Conservation (phyloP, 805 yeast species). For the Pichia pseudocactophila region DNA sequence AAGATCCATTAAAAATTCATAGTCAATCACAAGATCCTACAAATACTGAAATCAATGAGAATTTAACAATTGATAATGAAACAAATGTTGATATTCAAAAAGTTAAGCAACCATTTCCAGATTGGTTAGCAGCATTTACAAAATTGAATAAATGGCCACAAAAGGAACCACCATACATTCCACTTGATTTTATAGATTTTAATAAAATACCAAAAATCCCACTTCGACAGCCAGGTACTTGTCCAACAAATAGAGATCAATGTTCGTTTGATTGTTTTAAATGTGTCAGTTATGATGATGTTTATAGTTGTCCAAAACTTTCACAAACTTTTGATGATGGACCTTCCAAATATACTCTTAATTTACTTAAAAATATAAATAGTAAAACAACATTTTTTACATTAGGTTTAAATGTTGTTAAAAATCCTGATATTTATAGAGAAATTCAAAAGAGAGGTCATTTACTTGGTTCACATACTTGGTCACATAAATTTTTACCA, state of each 20-base stretch:
- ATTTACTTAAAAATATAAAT: constrained; percentile 44
- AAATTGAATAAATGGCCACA: constrained; percentile 81
- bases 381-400: constrained; percentile 71
- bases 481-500: constrained; percentile 87
- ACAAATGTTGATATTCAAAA: not conserved
- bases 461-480: constrained; percentile 79
- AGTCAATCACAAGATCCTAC: not conserved
- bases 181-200: constrained; percentile 62
- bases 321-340: constrained; percentile 96
- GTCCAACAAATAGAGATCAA: constrained; percentile 41
- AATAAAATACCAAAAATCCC: constrained; percentile 39
- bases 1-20: not conserved
- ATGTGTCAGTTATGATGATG: constrained; percentile 71
- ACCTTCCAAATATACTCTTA: constrained; percentile 65
- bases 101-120: constrained; percentile 42
- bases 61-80: not conserved
- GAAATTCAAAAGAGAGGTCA: constrained; percentile 57
- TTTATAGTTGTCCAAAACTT: constrained; percentile 60
- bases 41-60: not conserved
- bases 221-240: constrained; percentile 47
- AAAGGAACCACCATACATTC: constrained; percentile 78
- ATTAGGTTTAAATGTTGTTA: constrained; percentile 71
- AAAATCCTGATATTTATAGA: constrained; percentile 64
- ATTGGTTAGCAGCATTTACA: constrained; percentile 71
- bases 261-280: constrained; percentile 85